phyloP scores from a whole-genome alignment of 179 eudicot genomes.

The Patellifolia procumbens region DNA sequence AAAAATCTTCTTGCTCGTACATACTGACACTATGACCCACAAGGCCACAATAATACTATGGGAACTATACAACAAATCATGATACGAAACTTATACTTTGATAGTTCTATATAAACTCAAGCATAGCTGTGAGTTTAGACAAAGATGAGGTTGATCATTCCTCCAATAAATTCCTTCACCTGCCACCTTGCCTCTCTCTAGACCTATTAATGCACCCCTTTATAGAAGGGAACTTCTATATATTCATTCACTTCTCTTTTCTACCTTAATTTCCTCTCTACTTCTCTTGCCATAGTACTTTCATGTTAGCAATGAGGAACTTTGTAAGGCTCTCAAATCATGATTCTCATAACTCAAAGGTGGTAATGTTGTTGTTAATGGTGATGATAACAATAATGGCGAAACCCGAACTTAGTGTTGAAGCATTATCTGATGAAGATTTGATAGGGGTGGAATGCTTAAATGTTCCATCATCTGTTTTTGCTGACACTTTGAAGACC shows the following conservation, averaged over 20 bases:
- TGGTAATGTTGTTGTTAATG: conserved; percentile 8
- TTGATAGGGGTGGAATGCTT: conserved; percentile 36
- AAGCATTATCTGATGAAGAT: conserved; percentile 14
- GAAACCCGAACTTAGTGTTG: background rate
- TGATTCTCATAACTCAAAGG: conserved; percentile 1
- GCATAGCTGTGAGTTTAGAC: conserved; percentile 8
- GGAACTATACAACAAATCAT: too few species aligned
- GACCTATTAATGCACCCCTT: conserved; percentile 24
- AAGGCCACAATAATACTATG: too few species aligned
- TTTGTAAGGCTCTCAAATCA: background rate
- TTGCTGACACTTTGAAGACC: conserved; percentile 45
- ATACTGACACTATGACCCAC: too few species aligned
- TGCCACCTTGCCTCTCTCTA: conserved; percentile 24
- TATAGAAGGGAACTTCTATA: conserved; percentile 1
- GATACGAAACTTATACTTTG: too few species aligned
- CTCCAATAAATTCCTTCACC: conserved; percentile 29
- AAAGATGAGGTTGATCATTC: background rate
- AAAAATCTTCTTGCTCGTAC: too few species aligned
- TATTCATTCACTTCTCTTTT: conserved; percentile 15
- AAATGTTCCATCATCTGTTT: conserved; percentile 53
- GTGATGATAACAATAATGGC: conserved; percentile 4
- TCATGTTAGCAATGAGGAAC: too few species aligned
- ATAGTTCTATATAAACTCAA: background rate
- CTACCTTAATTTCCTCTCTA: background rate
- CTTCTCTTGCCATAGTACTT: background rate